These are phyloP conservation scores for Botrytis deweyae DNA, from an alignment of 2,329 filamentous ascomycete species.

Conservation along the genomic window DNA sequence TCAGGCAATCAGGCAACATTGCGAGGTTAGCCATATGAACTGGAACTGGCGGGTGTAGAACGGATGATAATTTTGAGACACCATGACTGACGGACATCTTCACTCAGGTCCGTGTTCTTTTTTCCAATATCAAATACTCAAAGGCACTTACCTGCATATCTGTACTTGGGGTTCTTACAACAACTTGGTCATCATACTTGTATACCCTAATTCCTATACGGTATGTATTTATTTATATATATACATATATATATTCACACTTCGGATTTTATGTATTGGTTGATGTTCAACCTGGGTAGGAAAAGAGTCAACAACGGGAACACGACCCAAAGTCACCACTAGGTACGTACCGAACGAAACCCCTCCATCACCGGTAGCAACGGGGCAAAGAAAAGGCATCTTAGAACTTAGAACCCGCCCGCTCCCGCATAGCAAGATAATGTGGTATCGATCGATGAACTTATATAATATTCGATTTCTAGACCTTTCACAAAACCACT, in stretches of 20 bases:
- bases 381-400: background rate
- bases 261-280: background rate
- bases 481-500: background rate
- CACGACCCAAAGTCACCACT: background rate
- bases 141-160: background rate
- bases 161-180: background rate
- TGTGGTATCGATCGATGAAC: background rate
- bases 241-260: background rate
- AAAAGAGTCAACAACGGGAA: background rate
- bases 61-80: background rate
- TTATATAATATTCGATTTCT: constrained; percentile 5
- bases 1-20: constrained; percentile 12
- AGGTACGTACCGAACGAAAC: background rate
- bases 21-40: background rate
- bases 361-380: background rate
- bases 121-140: background rate
- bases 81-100: background rate
- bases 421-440: background rate
- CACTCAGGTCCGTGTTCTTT: background rate
- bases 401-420: background rate
- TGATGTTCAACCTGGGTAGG: background rate
- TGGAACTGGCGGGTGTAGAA: background rate
- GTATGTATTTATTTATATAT: no score
- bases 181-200: background rate
- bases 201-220: background rate